Conservation (phyloP, 2,329 filamentous ascomycete species). For the Periconia digitata region DNA sequence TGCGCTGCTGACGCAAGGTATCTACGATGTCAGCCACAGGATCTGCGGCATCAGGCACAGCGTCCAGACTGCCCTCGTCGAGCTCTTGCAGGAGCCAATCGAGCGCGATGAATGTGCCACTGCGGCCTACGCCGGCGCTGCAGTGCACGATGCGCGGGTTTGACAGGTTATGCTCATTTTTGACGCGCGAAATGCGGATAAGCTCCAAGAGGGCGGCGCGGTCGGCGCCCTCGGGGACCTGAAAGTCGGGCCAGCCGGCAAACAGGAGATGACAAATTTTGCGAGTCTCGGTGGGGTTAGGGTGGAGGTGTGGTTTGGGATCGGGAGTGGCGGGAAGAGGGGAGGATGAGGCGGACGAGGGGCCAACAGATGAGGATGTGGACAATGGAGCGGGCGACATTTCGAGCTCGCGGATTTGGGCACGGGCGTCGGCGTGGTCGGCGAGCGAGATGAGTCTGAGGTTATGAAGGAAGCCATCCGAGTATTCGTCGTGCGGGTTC, state of each 20-base stretch:
- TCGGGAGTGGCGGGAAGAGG: neutral
- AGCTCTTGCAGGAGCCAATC: constrained; percentile 87
- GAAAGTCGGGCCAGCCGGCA: constrained; percentile 86
- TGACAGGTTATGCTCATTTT: constrained; percentile 47
- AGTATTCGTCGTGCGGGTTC: constrained; percentile 66
- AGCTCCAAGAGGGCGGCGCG: constrained; percentile 68
- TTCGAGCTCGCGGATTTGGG: constrained; percentile 72
- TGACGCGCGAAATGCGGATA: constrained; percentile 66
- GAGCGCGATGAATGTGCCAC: constrained; percentile 94
- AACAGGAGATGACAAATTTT: constrained; percentile 84
- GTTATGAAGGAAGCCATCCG: constrained; percentile 66
- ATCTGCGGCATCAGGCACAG: constrained; percentile 57
- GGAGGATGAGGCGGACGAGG: neutral
- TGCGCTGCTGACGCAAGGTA: constrained; percentile 78
- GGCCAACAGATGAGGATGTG: neutral
- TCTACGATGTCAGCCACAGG: constrained; percentile 80
- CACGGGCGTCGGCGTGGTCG: constrained; percentile 60
- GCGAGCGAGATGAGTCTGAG: constrained; percentile 62
- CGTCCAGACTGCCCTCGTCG: constrained; percentile 67
- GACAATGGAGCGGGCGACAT: constrained; percentile 30
- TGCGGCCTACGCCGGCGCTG: constrained; percentile 90
- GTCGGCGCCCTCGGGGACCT: constrained; percentile 71
- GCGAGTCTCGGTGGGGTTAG: constrained; percentile 56
- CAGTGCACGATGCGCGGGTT: constrained; percentile 73
- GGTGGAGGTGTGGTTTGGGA: constrained; percentile 28